Base-by-base conservation (phyloP, 805 yeast genomes). In the Metschnikowia cubensis region DNA sequence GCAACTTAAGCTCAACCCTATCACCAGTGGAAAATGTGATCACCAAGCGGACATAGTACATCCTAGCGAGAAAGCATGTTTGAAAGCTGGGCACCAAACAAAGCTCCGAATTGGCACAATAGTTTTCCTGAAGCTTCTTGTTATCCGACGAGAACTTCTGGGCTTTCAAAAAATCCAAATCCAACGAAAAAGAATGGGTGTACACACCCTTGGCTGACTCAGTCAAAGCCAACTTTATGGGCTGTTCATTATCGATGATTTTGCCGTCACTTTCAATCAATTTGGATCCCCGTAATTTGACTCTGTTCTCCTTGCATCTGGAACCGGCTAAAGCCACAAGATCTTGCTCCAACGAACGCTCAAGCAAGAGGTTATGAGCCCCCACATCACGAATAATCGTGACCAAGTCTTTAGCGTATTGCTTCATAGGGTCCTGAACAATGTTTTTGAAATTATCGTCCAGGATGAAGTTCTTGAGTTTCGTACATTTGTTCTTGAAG, bases 1-100 rank as follows among this genome's bases (percentile, higher is more conserved):
- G 75, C 29, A 68, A 54, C 48, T 68, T 68, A 32, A 70, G 48
- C 45, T 56, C 58, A 3, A 60, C 48, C 20, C 35, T 41, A 14
- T 61, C 62, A 35, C 59, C 60, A 47, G 62, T 62, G n/a, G 62
- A 54, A n/a, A 67, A 49, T n/a, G 45, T 46, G 17, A 69, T 17
- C 29, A 48, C 37, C 4, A 66, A 46, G 40, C 59, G 61, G 18
- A 70, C 49, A 52, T 69, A 69, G 51, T 71, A 71, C 38, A 69
- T 37, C 37, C 76, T 55, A 3, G 73, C 68, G 43, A 66, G 33
- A 38, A 60, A 58, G 49, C 76, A 71, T 13, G 54, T 56, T 56
- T 72, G 76, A 57, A 72, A 71, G 40, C 67, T 72, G 4, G 76
- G 76, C 20, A 71, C 63, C 32, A 71, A 53, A 46, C 67, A 62